Evolutionary conservation across 2,329 filamentous ascomycete species (phyloP).

Genomic region (Apiospora sp.): DNA sequence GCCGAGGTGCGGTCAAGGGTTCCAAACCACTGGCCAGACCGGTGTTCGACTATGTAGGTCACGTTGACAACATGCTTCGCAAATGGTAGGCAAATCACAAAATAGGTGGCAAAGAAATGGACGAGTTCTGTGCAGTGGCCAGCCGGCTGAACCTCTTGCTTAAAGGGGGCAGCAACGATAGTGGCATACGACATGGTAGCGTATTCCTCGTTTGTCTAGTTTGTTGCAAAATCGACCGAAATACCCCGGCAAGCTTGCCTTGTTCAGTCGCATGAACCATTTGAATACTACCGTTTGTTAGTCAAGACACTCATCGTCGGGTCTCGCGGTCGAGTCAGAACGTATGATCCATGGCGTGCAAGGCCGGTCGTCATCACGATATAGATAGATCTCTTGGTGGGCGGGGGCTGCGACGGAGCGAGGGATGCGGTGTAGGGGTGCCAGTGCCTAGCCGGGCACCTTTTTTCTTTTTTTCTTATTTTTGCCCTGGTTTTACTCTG

Average conservation of each 20-base stretch:
- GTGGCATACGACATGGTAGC: background rate
- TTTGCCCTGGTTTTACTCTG: background rate
- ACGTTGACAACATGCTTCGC: background rate
- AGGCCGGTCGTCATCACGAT: background rate
- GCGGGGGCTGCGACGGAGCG: background rate
- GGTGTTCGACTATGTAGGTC: background rate
- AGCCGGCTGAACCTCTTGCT: background rate
- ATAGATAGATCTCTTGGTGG: slow-evolving; percentile 5
- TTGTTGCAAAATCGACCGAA: background rate
- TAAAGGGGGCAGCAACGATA: background rate
- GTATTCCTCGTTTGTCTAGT: too few species aligned
- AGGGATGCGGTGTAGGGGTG: slow-evolving; percentile 12
- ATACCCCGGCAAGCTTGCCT: background rate
- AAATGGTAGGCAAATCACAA: background rate
- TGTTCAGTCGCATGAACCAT: background rate
- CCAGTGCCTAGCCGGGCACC: background rate
- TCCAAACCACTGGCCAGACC: background rate
- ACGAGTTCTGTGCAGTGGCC: background rate
- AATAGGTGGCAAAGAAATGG: background rate
- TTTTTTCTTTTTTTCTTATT: background rate
- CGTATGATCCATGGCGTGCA: background rate
- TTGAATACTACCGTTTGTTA: background rate
- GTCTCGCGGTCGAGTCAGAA: background rate
- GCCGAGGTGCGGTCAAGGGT: too few species aligned
- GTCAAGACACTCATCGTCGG: background rate